These are phyloP conservation scores for Rhizophagus prolifer DNA, from an alignment of 192 early-diverging fungal genomes.

Conservation along the genomic window DNA sequence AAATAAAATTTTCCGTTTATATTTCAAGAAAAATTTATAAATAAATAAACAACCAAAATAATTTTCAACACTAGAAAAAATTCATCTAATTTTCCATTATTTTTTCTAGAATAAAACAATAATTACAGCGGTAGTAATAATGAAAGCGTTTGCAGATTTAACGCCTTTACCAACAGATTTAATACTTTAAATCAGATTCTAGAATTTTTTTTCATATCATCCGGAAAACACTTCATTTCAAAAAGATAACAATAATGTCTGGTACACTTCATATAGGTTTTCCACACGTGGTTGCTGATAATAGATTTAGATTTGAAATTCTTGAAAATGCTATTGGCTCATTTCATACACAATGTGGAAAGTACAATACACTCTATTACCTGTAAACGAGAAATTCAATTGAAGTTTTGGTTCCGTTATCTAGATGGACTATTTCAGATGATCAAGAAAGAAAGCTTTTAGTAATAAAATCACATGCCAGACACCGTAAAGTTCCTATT, in stretches of 20 bases:
- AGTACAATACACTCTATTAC: conserved; percentile 6
- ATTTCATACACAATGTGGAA: conserved; percentile 7
- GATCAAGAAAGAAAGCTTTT: conserved; percentile 11
- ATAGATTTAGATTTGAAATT: conserved; percentile 29
- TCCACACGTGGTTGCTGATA: conserved; percentile 18
- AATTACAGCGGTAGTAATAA: not conserved
- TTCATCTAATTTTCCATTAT: too few species aligned
- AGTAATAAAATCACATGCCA: conserved; percentile 11
- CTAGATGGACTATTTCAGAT: not conserved
- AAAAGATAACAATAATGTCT: conserved; percentile 1
- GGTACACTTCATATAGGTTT: conserved; percentile 29
- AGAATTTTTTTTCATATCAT: conserved; percentile 24
- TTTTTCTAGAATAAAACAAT: not conserved
- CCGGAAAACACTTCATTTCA: conserved; percentile 25
- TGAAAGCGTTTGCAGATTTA: conserved; percentile 1
- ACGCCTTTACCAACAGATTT: conserved; percentile 5
- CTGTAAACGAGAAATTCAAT: not conserved
- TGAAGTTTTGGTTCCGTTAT: conserved; percentile 21
- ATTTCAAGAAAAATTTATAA: too few species aligned
- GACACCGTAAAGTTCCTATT: conserved; percentile 11
- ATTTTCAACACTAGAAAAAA: too few species aligned
- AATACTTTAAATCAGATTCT: conserved; percentile 2
- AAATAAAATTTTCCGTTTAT: too few species aligned
- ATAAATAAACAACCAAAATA: too few species aligned
- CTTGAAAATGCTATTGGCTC: conserved; percentile 12